Base-by-base conservation (phyloP, 2,329 filamentous ascomycete species). In the Fusarium caatingaense region DNA sequence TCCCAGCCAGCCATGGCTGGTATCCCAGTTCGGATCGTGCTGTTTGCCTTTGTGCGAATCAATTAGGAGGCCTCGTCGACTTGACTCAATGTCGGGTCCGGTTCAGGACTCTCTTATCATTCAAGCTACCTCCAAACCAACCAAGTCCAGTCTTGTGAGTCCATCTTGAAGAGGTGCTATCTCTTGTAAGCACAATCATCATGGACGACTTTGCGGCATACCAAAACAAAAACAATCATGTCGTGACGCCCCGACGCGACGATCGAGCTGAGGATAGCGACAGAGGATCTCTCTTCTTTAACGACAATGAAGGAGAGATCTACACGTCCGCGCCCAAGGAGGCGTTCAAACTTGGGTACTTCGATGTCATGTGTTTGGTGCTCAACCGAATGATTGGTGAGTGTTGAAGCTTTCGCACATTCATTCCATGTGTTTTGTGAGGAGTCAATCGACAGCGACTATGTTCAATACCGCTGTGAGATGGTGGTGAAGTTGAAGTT, bases 371-470 rank as follows among this genome's bases (percentile, higher is more conserved):
- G 56, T 80, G 79, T 41, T 67, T 80, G 28, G 74, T 80, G 12
- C 63, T 80, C 27, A 80, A 80, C 59, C 76, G 78, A 12, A 80
- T 79, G 73, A 80, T 80, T 60, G 79, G 79, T 80, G 56, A 68
- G 77, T 75, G 15, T n/a, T 27, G 5, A 9, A 5, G 2, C 16
- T 51, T 37, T 50, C 8, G 16, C 20, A 25, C 15, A 15, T 32
- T 25, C 9, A 7, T 23, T 34, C 25, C 3, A 34, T 34, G 18
- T 25, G 13, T 1, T 34, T n/a, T 20, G 21, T 16, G 11, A 15
- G 10, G 18, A 20, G 5, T 28, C 25, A 13, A 11, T 9, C 12
- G 32, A 12, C n/a, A 23, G 7, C 4, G 18, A 34, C 25, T 8
- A 15, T 40, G 16, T 11, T 18, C 9, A 25, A 23, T 23, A 23